Evolutionary conservation across 169 alveolate genomes (phyloP).

Genomic region (Plasmodium coatneyi): DNA sequence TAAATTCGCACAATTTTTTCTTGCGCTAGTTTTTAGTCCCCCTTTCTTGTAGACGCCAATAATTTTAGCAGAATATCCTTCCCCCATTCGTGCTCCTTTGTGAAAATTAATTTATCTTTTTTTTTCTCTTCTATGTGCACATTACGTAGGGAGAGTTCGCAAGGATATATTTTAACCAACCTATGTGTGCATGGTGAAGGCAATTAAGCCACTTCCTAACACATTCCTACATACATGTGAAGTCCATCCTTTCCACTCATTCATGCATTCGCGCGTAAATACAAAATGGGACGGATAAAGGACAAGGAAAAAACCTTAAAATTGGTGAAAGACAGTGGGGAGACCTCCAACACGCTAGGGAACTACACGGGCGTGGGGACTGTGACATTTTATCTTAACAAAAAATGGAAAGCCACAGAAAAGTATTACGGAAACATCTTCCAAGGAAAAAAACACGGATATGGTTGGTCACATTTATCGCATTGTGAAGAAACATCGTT

Average conservation of each 20-base stretch:
- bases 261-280: neutral
- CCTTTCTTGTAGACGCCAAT: neutral
- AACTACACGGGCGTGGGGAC: slow-evolving; percentile 68
- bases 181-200: neutral
- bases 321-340: slow-evolving; percentile 57
- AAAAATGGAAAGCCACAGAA: slow-evolving; percentile 30
- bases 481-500: neutral
- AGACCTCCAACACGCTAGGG: slow-evolving; percentile 13
- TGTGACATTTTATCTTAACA: slow-evolving; percentile 27
- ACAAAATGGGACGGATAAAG: slow-evolving; percentile 31
- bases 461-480: slow-evolving; percentile 6
- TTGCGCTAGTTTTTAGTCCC: neutral
- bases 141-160: neutral
- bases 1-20: neutral
- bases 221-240: neutral
- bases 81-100: neutral
- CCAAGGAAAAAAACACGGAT: slow-evolving; percentile 67
- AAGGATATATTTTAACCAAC: neutral
- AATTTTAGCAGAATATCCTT: neutral
- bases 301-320: neutral
- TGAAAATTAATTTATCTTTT: neutral
- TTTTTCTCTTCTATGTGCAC: neutral
- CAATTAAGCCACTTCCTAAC: neutral
- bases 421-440: slow-evolving; percentile 64
- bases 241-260: neutral